Evolutionary conservation across 208 protist species (phyloP), one percentile per base, ranked within the genome.

Genomic region (Lotmaria passim): DNA sequence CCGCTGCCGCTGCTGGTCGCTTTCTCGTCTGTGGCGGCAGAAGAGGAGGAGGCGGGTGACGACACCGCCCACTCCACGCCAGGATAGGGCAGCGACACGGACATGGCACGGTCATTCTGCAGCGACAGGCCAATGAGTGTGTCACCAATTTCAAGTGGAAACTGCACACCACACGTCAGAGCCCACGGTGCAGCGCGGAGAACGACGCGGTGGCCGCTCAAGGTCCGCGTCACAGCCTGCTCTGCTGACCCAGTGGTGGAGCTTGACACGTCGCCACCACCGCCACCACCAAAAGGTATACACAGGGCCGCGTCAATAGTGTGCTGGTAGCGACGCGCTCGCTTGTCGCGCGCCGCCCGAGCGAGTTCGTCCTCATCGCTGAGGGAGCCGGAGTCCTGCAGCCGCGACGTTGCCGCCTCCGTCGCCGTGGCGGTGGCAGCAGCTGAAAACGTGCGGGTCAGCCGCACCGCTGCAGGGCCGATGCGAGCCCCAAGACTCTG

Each of bases 61-160:
- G 64, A 46, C 57, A 51, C 36, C 19, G 60, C 55, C 61, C 66
- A 81, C 39, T 71, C 51, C 47, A 77, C 71, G 7, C 71, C 71
- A 33, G 71, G 71, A 34, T 58, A 38, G n/a, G 63, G 75, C 57
- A 68, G 46, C 26, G 43, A 33, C 47, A 61, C 39, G 15, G 59
- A 79, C 15, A 58, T 70, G 10, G 70, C 50, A 23, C 83, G 73
- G 38, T 89, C 80, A 31, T 63, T 86, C 63, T 89, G 80, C 31
- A 89, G 7, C 2, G 80, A 58, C 31, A 89, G 19, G 23, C 63
- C 83, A 12, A 80, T 50, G 14, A 89, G 61, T 1, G 83, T 86
- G 74, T 89, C 83, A n/a, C 83, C 83, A 19, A 71, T 21, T 28
- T 69, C 34, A 11, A 86, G 41, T 17, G 80, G 83, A 12, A 82